Base-by-base conservation (phyloP, 306 rosid genomes). In the Casuarina cunninghamiana region DNA sequence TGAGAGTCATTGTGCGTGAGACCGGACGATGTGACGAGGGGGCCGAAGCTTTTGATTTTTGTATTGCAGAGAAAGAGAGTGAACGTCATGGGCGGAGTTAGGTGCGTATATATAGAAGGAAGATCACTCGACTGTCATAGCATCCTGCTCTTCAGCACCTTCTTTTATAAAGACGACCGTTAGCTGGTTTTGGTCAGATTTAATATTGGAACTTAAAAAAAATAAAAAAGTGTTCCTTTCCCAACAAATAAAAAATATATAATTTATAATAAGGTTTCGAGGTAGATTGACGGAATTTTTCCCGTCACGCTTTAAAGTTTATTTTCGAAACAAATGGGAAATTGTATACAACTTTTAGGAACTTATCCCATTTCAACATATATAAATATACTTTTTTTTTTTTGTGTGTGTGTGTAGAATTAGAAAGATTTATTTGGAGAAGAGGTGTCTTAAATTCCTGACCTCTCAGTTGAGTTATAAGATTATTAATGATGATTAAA, bases 1-100 rank as follows among this genome's bases (percentile, higher is more conserved):
- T 5, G 77, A 75, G 80, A 45, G 81, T 71, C 82, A 86, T 86
- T 78, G 60, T 19, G 53, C 37, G 32, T n/a, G 79, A 65, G 49
- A 48, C 48, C 53, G 58, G 41, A 43, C 21, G 54, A 46, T 19
- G 57, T 69, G 82, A 62, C 60, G 9, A 69, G 35, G 10, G 10
- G 16, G 58, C 53, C 60, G 19, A 10, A 38, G 49, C 10, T 49
- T 39, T 77, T 63, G 11, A 9, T 50, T 19, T 19, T 5, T 21
- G 42, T 16, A 51, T 17, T 42, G 19, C 42, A 35, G 54, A 61
- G 46, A 43, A 71, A 43, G 73, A 72, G 39, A 57, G 71, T 21
- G 21, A 41, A 21, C 0, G 79, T 9, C 79, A 76, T 74, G 76
- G 74, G 76, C 62, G 17, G 55, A 66, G 73, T 67, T 67, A 42